Base-by-base conservation (phyloP, 2,329 filamentous ascomycete genomes). In the Colletotrichum simmondsii region DNA sequence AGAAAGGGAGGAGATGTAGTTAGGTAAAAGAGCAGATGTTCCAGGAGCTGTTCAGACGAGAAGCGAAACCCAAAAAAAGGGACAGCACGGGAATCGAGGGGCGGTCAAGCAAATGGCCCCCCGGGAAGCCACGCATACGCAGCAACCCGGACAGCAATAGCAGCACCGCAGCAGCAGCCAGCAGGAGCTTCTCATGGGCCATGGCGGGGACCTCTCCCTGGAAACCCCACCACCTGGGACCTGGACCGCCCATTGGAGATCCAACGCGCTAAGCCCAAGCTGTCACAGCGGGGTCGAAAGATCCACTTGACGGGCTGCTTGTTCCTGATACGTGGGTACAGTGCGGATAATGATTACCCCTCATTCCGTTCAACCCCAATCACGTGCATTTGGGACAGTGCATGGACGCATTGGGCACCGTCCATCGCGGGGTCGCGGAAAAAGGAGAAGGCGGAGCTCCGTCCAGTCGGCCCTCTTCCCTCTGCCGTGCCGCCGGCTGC, bases 61-160 rank as follows among this genome's bases (percentile, higher is more conserved):
- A 60, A 58, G 26, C n/a, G 37, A 62, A 63, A 35, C 49, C 46
- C 42, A 52, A 63, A 24, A 46, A 46, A 24, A 26, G 19, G 42
- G 42, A 7, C 16, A 2, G n/a, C 26, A 30, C 37, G 32, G 64
- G 65, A 56, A 42, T 59, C 71, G 71, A 73, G 71, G 71, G 66
- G 71, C 71, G 71, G 72, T 74, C 72, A 72, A 72, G 71, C 67
- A 71, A 49, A 42, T 42, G 42, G 42, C 28, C 37, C 37, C 37
- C 37, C 11, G 19, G 60, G n/a, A 58, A 59, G 59, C 66, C 66
- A 70, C 67, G 58, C 67, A 71, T 30, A 35, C 62, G 59, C 42
- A 71, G 28, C 22, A 30, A 28, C 60, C 10, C 32, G 32, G 30
- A n/a, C 60, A 49, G 42, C 42, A 49, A 7, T 19, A 49, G 42